Evolutionary conservation across 352 stramenopile genomes (phyloP).

Genomic region (Globisporangium radiosum): DNA sequence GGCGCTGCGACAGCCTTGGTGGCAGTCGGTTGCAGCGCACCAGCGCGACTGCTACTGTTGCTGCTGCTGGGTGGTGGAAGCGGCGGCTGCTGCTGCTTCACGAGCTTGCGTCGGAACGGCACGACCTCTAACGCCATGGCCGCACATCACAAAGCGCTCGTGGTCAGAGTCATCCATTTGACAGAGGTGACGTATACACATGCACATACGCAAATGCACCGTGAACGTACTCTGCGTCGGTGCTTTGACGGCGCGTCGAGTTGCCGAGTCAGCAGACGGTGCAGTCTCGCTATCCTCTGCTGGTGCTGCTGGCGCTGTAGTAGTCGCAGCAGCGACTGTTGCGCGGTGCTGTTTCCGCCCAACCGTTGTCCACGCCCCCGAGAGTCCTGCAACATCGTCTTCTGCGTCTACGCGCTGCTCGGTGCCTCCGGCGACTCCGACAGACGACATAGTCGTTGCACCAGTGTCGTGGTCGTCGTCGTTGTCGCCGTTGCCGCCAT

Average conservation of each 20-base stretch:
- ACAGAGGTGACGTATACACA: no score
- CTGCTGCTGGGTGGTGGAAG: background rate
- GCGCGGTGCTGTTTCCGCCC: conserved; percentile 53
- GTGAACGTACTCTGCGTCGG: conserved; percentile 8
- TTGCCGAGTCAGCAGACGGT: background rate
- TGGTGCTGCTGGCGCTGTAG: background rate
- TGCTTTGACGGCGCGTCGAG: background rate
- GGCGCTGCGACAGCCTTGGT: background rate
- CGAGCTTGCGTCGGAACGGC: conserved; percentile 7
- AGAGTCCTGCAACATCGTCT: conserved; percentile 5
- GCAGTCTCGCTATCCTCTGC: background rate
- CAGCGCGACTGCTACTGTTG: background rate
- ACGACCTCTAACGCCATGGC: conserved; percentile 1
- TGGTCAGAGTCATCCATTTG: no score
- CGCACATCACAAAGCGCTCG: no score
- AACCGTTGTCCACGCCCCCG: conserved; percentile 65
- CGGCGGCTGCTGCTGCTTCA: conserved; percentile 1
- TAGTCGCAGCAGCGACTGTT: background rate
- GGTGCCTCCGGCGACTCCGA: no score
- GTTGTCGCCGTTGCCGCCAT: conserved; percentile 7
- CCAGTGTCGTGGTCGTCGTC: background rate
- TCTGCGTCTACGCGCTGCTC: background rate
- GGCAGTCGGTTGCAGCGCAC: background rate
- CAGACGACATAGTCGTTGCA: background rate
- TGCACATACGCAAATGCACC: background rate